Evolutionary conservation across 129 eudicot species (phyloP), one percentile per base, ranked within the genome.

Genomic region (Rutidosis leptorrhynchoides): DNA sequence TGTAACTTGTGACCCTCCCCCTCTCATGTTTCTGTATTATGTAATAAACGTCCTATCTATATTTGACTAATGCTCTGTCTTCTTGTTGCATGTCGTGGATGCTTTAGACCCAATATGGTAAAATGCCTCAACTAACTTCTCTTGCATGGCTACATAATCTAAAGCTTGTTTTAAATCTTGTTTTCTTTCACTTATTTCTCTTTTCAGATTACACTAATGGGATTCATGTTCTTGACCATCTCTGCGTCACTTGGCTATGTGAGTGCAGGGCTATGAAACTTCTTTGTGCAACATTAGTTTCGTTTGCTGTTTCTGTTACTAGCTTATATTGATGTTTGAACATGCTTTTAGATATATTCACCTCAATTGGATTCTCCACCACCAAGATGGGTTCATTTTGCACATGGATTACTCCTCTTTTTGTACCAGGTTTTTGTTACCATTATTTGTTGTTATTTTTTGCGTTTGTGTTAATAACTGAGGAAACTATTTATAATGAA

Each of bases 351-450:
- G 99, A 78, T 94, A 58, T 89, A 94, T 81, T 89, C 99, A 65
- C 97, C 97, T 73, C 95, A 73, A 29, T 70, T 94, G 78, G 99
- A 94, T 82, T 80, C 97, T 6, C 86, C 99, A 58, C 99, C 99
- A 17, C 99, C 99, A 58, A 86, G 97, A 86, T 94, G 99, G 99
- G 99, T 94, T 72, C 81, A 89, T 76, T 75, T 94, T 77, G 89
- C 91, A 16, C 99, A 94, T 35, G 99, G 99, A 45, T 64, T 94
- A 58, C 94, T 94, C 26, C 95, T 94, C 60, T 89, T 94, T 81
- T 74, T 94, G 70, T 94, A 94, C 80, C 99, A 94, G 90, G 99
- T 94, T 63, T 59, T 77, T 63, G 17, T 65, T 64, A 55, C 25
- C 25, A 25, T 68, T 25, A 17, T 49, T 20, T 46, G 49, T 16